Evolutionary conservation across 2,329 filamentous ascomycete genomes (phyloP), one percentile per base, ranked within the genome.

Genomic region (Rhinocladiella mackenziei): DNA sequence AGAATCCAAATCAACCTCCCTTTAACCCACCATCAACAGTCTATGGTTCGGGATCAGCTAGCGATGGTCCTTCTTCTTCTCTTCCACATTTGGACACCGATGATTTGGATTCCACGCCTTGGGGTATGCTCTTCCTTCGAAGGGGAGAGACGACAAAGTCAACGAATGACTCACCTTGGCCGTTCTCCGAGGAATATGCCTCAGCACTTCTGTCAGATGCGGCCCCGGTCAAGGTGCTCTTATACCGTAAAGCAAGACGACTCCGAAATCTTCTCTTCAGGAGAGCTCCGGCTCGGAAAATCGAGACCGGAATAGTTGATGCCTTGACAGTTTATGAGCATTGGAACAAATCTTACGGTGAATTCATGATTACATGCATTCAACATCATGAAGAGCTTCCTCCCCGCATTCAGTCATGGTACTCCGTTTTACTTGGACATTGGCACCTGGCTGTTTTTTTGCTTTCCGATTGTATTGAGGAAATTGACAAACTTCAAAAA

Each of bases 401-500:
- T 1, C 56, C 70, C 8, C 73, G 73, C 10, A 69, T 80, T 3
- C 76, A 77, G 54, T 76, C 76, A 30, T 81, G 77, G 77, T 80
- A 78, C 48, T 68, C 78, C 10, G 73, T 76, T 39, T 68, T 81
- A 17, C 65, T 71, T 0, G 74, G 72, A 0, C 78, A 80, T 51
- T 81, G 76, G 72, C 74, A 79, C 50, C 69, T 80, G 2, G 77
- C 71, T 2, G 68, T 70, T 0, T 67, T 81, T 30, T 63, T 80
- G 17, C 61, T 80, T 3, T 73, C 75, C 23, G 77, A 81, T 43
- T 58, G 73, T 3, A 62, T 81, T 9, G 71, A 75, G 34, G 59
- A 66, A 18, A 68, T 78, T 15, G 76, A 80, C 39, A 62, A 66
- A 19, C 32, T 20, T 35, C 32, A 35, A 17, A 35, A 38, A 20